Percentiles rank a stretch among this genome's conserved stretches.
Conservation (phyloP, 192 early-diverging fungal genomes). For the Entomortierella beljakovae region DNA sequence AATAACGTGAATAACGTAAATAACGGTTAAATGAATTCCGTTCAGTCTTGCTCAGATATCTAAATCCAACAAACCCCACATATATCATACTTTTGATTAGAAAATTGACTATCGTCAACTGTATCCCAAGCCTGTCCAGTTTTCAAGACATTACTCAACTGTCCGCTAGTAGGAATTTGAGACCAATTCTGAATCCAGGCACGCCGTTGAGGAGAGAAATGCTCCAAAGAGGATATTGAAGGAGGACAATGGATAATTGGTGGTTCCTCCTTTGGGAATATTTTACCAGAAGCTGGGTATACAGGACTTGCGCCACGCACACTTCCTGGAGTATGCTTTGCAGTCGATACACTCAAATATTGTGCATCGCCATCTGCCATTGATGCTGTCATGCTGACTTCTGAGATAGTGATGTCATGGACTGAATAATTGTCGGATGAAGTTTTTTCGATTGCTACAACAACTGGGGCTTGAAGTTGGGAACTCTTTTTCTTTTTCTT, state of each 20-base stretch:
- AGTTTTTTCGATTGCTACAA: constrained; percentile 4
- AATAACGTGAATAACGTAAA: too few relatives aligned
- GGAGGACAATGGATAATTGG: constrained; percentile 29
- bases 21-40: too few relatives aligned
- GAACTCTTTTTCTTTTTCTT: constrained; percentile 22
- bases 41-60: too few relatives aligned
- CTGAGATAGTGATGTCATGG: background rate
- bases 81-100: constrained; percentile 2
- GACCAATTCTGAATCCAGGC: constrained; percentile 26
- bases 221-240: constrained; percentile 18
- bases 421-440: background rate
- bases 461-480: background rate
- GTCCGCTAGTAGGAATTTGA: background rate
- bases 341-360: background rate
- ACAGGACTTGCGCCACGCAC: background rate
- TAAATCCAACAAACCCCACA: too few relatives aligned
- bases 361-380: background rate
- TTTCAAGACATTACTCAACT: constrained; percentile 12
- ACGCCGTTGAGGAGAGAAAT: constrained; percentile 21
- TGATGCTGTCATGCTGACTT: constrained; percentile 3
- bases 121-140: constrained; percentile 27
- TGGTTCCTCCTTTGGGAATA: constrained; percentile 11
- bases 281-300: constrained; percentile 17
- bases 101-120: constrained; percentile 6
- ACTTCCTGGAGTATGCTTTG: background rate